phyloP scores from a whole-genome alignment of 495 filamentous ascomycete genomes.

The Haplographium delicatum region DNA sequence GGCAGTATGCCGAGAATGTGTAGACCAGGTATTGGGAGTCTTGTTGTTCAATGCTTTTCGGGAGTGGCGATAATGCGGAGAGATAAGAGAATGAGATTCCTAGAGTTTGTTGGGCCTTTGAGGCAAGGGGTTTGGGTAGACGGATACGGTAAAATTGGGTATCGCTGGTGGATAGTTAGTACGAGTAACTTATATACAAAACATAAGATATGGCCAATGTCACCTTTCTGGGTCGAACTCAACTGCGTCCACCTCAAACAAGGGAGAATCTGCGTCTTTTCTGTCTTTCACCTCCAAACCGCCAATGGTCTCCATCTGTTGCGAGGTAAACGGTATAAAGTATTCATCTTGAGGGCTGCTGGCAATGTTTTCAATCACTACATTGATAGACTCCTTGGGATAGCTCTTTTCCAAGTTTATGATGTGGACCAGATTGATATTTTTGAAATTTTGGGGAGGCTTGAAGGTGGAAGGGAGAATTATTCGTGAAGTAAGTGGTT shows the following conservation, averaged over 20 bases:
- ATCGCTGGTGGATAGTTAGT: conserved; percentile 45
- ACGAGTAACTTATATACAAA: conserved; percentile 10
- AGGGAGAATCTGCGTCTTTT: conserved; percentile 62
- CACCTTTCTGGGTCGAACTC: conserved; percentile 48
- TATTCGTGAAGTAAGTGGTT: conserved; percentile 33
- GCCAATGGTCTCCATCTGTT: conserved; percentile 69
- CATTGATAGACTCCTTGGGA: conserved; percentile 83
- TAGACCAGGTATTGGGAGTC: conserved; percentile 85
- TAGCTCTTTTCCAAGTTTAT: conserved; percentile 92
- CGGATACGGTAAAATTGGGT: conserved; percentile 80
- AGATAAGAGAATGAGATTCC: conserved; percentile 80
- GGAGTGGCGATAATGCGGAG: conserved; percentile 68
- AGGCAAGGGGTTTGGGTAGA: conserved; percentile 66
- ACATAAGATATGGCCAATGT: background rate
- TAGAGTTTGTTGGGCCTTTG: conserved; percentile 74
- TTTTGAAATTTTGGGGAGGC: conserved; percentile 85
- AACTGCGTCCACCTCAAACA: conserved; percentile 62
- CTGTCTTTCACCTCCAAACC: conserved; percentile 88
- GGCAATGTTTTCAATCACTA: conserved; percentile 83
- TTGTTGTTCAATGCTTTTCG: conserved; percentile 69
- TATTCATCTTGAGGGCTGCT: conserved; percentile 75
- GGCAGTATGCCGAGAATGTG: conserved; percentile 74
- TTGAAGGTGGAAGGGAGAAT: conserved; percentile 67
- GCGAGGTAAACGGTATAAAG: conserved; percentile 75
- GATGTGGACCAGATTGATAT: conserved; percentile 82